Evolutionary conservation across 192 early-diverging fungal genomes (phyloP), one percentile per base, ranked within the genome.

Genomic region (Linnemannia elongata): DNA sequence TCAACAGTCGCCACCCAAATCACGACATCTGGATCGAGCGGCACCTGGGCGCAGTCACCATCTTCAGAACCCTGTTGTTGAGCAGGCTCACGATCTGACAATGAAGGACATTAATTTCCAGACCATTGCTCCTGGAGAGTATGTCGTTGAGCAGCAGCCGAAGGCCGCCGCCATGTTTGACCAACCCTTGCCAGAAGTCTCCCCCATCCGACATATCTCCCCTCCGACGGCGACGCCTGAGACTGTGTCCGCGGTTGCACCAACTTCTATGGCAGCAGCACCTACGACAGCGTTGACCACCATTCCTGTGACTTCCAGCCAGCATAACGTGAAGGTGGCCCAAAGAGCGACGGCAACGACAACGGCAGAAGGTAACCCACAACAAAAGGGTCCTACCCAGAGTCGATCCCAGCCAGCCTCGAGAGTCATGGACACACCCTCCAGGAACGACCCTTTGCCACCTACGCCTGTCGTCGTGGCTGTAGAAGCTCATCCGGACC

Each of bases 31-130:
- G 15, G 71, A 63, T 33, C 33, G 38, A 20, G 22, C 8, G 30
- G 36, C 39, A 18, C 44, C 24, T 24, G 36, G 38, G 39, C 45
- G 63, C 9, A 68, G 41, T 42, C 57, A 24, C 8, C 69, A 35
- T 36, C 55, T 30, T 33, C 60, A 66, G 60, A 66, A 13, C 60
- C 69, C 75, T 41, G 52, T 38, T 24, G 84, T 27, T 24, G 84
- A 86, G 10, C 79, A 77, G 68, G 18, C 4, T 24, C 85, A 87
- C 38, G 85, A 87, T 54, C 42, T 87, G 44, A 87, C 85, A 6
- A 87, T 87, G 85, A 87, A 78, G 45, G 85, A 87, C 49, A 87
- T 87, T 72, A 38, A 87, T 41, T 87, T 87, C 55, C 85, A 87
- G 63, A 87, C 85, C 0, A 6, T 87, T 0, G 15, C 57, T 0